Conservation (phyloP, 2,329 filamentous ascomycete species). For the Sporothrix luriei region DNA sequence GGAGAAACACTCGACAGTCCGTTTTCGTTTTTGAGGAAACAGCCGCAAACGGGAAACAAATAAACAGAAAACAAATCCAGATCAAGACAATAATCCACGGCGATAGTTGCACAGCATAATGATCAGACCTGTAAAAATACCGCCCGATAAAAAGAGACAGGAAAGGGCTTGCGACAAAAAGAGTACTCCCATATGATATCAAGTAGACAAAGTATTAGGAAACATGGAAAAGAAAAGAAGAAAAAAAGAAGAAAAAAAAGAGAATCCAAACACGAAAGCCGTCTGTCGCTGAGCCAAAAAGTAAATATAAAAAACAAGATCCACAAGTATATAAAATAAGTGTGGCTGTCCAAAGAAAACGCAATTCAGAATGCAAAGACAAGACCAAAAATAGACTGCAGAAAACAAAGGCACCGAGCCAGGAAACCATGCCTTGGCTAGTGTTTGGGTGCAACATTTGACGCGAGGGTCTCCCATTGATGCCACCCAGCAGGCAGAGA, state of each 20-base stretch:
- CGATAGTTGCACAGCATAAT: conserved; percentile 10
- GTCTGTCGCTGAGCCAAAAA: conserved; percentile 12
- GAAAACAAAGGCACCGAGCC: conserved; percentile 5
- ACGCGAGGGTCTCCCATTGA: conserved; percentile 8
- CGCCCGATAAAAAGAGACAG: conserved; percentile 3
- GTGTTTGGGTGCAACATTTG: background rate
- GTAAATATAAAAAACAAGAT: background rate
- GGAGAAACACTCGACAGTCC: background rate
- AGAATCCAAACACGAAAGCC: conserved; percentile 3
- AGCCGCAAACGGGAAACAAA: background rate
- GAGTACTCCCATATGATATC: conserved; percentile 21
- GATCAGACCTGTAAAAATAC: conserved; percentile 11
- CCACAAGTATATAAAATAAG: background rate
- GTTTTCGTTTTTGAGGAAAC: conserved; percentile 12
- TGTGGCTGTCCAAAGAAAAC: background rate
- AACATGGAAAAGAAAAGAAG: background rate
- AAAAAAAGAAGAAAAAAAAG: background rate
- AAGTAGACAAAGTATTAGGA: conserved; percentile 17
- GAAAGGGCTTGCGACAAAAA: background rate
- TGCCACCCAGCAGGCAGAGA: background rate
- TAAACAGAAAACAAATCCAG: background rate
- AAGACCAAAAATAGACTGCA: background rate
- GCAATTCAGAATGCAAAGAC: background rate
- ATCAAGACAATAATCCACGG: background rate
- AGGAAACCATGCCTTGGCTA: background rate